Conservation (phyloP, 2,329 filamentous ascomycete genomes). For the Coniochaeta sp. region DNA sequence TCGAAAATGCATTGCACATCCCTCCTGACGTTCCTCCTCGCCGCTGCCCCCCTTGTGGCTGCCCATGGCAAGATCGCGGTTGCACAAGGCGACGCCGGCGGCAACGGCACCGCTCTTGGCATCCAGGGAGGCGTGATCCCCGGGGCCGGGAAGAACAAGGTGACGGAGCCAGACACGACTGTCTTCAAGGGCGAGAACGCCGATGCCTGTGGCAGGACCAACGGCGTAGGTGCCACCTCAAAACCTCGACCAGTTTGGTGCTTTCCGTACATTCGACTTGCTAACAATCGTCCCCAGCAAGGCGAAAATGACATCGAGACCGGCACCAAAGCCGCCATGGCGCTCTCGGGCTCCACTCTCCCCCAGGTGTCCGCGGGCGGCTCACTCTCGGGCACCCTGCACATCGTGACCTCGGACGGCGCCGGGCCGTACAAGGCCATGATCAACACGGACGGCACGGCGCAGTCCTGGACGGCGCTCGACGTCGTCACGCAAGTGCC, state of each 20-base stretch:
- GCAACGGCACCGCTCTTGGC: conserved; percentile 32
- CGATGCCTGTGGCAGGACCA: too few relatives aligned
- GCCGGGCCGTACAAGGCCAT: conserved; percentile 30
- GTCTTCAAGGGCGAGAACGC: conserved; percentile 23
- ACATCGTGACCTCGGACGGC: conserved; percentile 33
- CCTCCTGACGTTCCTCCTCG: conserved; percentile 17
- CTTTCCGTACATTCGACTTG: conserved; percentile 16
- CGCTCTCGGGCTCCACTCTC: conserved; percentile 26
- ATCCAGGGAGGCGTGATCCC: conserved; percentile 33
- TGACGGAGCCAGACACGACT: conserved; percentile 36
- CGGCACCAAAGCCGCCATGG: conserved; percentile 21
- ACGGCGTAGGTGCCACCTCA: conserved; percentile 18
- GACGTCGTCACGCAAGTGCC: conserved; percentile 25
- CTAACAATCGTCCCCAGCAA: conserved; percentile 20
- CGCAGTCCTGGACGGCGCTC: conserved; percentile 18
- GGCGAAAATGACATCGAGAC: conserved; percentile 4
- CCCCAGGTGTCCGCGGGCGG: conserved; percentile 29
- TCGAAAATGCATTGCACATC: too few relatives aligned
- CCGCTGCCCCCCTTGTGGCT: conserved; percentile 19
- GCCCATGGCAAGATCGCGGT: conserved; percentile 24
- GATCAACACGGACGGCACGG: conserved; percentile 28
- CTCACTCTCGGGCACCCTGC: conserved; percentile 25
- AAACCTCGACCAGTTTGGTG: conserved; percentile 27
- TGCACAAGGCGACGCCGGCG: conserved; percentile 26
- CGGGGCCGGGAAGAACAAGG: conserved; percentile 28